phyloP scores from a whole-genome alignment of 495 filamentous ascomycete genomes.

The Talaromyces nanjingensis region DNA sequence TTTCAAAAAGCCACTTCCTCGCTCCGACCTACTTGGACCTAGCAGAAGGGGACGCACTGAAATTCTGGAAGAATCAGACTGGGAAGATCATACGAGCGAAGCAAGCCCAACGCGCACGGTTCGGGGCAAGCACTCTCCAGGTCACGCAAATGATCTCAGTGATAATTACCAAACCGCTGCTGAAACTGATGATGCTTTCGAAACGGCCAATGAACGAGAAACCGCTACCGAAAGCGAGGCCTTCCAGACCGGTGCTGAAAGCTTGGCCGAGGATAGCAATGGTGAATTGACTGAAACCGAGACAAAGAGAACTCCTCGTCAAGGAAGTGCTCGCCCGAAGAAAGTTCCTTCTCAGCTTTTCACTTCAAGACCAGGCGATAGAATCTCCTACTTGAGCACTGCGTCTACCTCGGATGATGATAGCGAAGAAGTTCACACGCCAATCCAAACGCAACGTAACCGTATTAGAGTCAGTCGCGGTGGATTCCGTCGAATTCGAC shows the following conservation, averaged over 20 bases:
- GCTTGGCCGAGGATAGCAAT: slow-evolving; percentile 69
- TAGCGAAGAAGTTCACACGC: slow-evolving; percentile 58
- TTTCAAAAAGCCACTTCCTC: slow-evolving; percentile 63
- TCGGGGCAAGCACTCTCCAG: slow-evolving; percentile 15
- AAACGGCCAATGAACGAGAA: slow-evolving; percentile 66
- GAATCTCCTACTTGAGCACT: slow-evolving; percentile 73
- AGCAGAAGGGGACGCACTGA: slow-evolving; percentile 70
- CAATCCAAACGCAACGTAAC: slow-evolving; percentile 60
- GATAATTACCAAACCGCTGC: slow-evolving; percentile 83
- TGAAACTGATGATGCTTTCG: slow-evolving; percentile 79
- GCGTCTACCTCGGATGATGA: slow-evolving; percentile 86
- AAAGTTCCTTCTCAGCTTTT: slow-evolving; percentile 34
- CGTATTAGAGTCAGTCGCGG: slow-evolving; percentile 62
- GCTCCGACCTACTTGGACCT: slow-evolving; percentile 69
- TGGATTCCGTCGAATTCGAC: slow-evolving; percentile 54
- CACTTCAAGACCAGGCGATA: slow-evolving; percentile 45
- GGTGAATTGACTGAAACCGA: slow-evolving; percentile 89
- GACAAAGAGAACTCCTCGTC: slow-evolving; percentile 39
- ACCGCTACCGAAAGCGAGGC: slow-evolving; percentile 81
- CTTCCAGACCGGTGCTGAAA: slow-evolving; percentile 86
- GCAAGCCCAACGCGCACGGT: slow-evolving; percentile 39
- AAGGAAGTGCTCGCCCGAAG: slow-evolving; percentile 16
- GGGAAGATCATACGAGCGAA: slow-evolving; percentile 71
- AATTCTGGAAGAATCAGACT: slow-evolving; percentile 70
- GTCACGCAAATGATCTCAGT: slow-evolving; percentile 33